Base-by-base conservation (phyloP, 768 basidiomycete genomes). In the Leccinellum luteum region DNA sequence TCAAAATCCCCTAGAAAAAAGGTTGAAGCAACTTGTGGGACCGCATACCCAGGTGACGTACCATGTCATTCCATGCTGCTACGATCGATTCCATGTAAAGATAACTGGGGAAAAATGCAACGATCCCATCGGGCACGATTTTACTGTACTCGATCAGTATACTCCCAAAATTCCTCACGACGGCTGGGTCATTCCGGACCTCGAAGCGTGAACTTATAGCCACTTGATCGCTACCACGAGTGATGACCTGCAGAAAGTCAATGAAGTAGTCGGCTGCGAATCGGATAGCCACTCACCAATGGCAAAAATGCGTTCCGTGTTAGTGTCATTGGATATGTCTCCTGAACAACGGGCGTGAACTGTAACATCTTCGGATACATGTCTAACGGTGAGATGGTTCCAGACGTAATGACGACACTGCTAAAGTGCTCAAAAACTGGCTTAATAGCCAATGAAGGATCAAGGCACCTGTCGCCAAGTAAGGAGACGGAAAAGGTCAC, bases 61-160 rank as follows among this genome's bases (percentile, higher is more conserved):
- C 97, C 97, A 99, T 99, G 73, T 99, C 97, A 69, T 98, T 98
- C 97, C 97, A 99, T n/a, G 97, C 97, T 2, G 94, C 94, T 12
- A 98, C 97, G 58, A 99, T 99, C 23, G 92, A 94, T 74, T 99
- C 97, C 97, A 99, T 99, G 73, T 99, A 99, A 14, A 99, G 85
- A 76, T 99, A 99, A 74, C 92, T 94, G 19, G 97, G 97, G 75
- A 99, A 99, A 81, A 99, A 99, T 4, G 94, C 95, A 19, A 98
- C 97, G 60, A 99, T 91, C 13, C 97, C 97, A 73, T 99, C 97
- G 8, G 97, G 97, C 2, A 99, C 95, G 54, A 92, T 93, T 71
- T 95, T 95, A 77, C 92, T 92, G 78, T 97, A 98, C 73, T 99
- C 97, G 60, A 98, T 85, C 38, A 99, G 85, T 73, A 99, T 97